A percentile compares a stretch with the other conserved stretches of the same genome.
phyloP scores from a whole-genome alignment of 2,329 filamentous ascomycete species.

The Tolypocladium guangdongense region DNA sequence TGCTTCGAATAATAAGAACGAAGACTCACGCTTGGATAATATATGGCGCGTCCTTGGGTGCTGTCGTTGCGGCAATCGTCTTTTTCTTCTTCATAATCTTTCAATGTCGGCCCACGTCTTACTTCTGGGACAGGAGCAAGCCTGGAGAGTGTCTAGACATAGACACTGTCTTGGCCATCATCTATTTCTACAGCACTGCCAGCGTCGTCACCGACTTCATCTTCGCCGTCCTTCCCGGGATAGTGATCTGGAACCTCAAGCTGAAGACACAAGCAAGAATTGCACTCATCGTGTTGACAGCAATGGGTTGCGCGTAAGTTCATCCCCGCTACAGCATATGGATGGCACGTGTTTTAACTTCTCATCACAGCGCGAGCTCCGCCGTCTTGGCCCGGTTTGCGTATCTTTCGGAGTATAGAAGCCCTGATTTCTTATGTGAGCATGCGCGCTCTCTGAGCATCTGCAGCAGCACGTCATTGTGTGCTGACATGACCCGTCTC shows the following conservation, averaged over 20 bases:
- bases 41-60: constrained; percentile 21
- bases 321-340: background rate
- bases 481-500: background rate
- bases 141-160: constrained; percentile 25
- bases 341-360: constrained; percentile 5
- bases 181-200: constrained; percentile 39
- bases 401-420: constrained; percentile 25
- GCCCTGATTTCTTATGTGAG: constrained; percentile 33
- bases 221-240: constrained; percentile 39
- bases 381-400: constrained; percentile 30
- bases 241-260: constrained; percentile 42
- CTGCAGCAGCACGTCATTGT: background rate
- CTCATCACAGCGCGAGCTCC: constrained; percentile 25
- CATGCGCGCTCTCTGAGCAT: background rate
- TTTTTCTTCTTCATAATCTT: constrained; percentile 31
- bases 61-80: constrained; percentile 22
- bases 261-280: constrained; percentile 41
- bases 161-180: constrained; percentile 37
- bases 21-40: constrained; percentile 24
- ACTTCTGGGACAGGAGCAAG: constrained; percentile 27
- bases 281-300: constrained; percentile 39
- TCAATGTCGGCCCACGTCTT: constrained; percentile 27
- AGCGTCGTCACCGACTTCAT: constrained; percentile 40
- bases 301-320: constrained; percentile 40
- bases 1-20: constrained; percentile 27